Evolutionary conservation across 2,329 filamentous ascomycete genomes (phyloP).

Genomic region (Aspergillus aculeatinus): DNA sequence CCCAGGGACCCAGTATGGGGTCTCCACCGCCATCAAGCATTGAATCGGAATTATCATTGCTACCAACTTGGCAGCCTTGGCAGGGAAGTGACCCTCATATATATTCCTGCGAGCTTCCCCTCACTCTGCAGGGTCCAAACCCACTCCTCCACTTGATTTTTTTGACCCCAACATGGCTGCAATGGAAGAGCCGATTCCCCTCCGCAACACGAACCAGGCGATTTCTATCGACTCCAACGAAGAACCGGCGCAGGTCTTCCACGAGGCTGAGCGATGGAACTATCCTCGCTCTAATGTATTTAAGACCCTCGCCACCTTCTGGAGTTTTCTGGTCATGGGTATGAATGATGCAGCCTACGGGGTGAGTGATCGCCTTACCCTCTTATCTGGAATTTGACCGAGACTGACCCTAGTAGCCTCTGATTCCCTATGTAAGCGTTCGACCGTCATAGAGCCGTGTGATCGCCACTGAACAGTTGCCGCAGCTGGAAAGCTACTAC

Average conservation of each 20-base stretch:
- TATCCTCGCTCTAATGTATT: constrained; percentile 50
- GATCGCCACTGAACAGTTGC: neutral
- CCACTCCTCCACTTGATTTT: neutral
- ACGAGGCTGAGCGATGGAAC: constrained; percentile 42
- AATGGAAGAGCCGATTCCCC: neutral
- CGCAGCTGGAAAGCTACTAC: constrained; percentile 49
- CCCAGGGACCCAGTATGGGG: neutral
- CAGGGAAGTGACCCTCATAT: neutral
- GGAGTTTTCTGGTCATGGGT: constrained; percentile 58
- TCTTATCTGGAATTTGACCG: neutral
- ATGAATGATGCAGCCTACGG: constrained; percentile 61
- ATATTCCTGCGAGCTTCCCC: neutral
- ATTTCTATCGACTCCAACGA: neutral
- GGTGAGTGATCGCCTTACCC: constrained; percentile 37
- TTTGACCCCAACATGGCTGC: neutral
- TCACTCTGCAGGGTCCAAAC: neutral
- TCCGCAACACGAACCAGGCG: neutral
- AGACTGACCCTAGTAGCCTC: constrained; percentile 24
- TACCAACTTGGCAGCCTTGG: neutral
- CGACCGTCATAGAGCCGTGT: neutral
- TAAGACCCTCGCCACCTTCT: constrained; percentile 56
- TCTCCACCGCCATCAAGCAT: neutral
- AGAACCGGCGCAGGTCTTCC: neutral
- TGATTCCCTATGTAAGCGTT: constrained; percentile 53
- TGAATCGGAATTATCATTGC: neutral